Percentiles rank a stretch among this genome's conserved stretches.
phyloP scores from a whole-genome alignment of 768 basidiomycete species.

The Chalciporus sphaerocephalus region DNA sequence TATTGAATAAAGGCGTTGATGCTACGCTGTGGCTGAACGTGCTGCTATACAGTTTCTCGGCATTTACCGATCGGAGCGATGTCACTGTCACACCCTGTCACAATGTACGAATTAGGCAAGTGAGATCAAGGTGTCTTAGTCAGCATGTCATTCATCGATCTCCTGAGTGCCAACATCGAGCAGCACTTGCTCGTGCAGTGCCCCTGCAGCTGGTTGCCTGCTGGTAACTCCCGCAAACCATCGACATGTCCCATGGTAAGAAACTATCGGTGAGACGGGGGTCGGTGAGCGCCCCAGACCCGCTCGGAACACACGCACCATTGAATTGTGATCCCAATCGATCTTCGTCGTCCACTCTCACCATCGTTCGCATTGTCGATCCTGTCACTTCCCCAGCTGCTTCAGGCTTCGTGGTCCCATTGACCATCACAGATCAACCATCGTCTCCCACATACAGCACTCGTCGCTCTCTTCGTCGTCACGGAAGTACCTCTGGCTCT shows the following conservation, averaged over 20 bases:
- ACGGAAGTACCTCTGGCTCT: constrained; percentile 29
- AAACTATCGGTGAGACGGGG: constrained; percentile 58
- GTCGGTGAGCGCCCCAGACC: constrained; percentile 65
- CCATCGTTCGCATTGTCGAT: constrained; percentile 65
- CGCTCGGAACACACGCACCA: constrained; percentile 52
- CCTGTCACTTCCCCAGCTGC: constrained; percentile 28
- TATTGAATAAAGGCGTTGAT: neutral
- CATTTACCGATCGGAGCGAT: constrained; percentile 2
- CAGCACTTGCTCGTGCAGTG: no score
- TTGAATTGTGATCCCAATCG: constrained; percentile 51
- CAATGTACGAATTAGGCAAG: constrained; percentile 4
- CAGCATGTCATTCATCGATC: constrained; percentile 3
- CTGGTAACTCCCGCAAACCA: neutral
- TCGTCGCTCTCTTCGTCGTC: constrained; percentile 32
- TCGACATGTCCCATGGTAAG: constrained; percentile 20
- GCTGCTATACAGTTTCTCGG: constrained; percentile 23
- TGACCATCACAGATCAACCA: constrained; percentile 26
- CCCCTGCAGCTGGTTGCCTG: no score
- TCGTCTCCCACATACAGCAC: constrained; percentile 20
- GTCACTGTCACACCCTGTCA: neutral
- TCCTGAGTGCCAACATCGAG: neutral
- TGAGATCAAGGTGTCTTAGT: neutral
- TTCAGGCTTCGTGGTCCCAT: constrained; percentile 5
- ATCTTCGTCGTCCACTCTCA: constrained; percentile 59
- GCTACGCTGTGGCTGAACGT: constrained; percentile 18